Base-by-base conservation (phyloP, 2,329 filamentous ascomycete genomes). In the Fusarium globosum region DNA sequence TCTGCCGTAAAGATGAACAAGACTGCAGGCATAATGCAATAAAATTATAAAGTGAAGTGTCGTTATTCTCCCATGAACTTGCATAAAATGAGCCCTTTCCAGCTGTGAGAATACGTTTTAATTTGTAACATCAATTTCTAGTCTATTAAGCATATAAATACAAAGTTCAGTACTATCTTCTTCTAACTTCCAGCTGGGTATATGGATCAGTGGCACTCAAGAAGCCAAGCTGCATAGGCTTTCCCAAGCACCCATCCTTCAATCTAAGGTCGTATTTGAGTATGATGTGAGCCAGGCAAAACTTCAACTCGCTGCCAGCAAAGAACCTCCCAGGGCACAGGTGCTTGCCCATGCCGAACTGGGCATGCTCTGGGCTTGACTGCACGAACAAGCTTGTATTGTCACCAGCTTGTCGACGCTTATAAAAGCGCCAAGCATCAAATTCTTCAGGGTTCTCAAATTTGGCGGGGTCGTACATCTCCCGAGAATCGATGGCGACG, bases 311-410 rank as follows among this genome's bases (percentile, higher is more conserved):
- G 35, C 53, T 62, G 1, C 60, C 41, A 0, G 53, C 60, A 60
- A 60, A 60, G 33, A 60, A 45, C 7, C 60, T 41, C 4, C 60
- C 60, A 12, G 53, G 53, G 2, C 60, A 62, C 10, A 35, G 23
- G 16, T 16, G 68, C 8, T 38, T 48, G 12, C 61, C 55, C 42
- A 63, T 63, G 9, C 61, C 55, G 35, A 63, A 63, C 2, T 63
- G 55, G 15, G 35, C 55, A 41, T 63, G 42, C 5, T 61, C 55
- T 1, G 35, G 26, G 35, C 55, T 61, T 12, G 42, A 63, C 2
- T 63, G 55, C 10, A 63, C 41, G 2, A 63, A 11, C 9, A 28
- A 9, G 2, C 61, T 41, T 11, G 35, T 33, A 5, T 41, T 63
- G 0, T 63, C 55, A 2, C 61, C 55, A 16, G 15, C 42, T n/a